Evolutionary conservation across 2,329 filamentous ascomycete species (phyloP).

Genomic region (Hypocreales sp.): DNA sequence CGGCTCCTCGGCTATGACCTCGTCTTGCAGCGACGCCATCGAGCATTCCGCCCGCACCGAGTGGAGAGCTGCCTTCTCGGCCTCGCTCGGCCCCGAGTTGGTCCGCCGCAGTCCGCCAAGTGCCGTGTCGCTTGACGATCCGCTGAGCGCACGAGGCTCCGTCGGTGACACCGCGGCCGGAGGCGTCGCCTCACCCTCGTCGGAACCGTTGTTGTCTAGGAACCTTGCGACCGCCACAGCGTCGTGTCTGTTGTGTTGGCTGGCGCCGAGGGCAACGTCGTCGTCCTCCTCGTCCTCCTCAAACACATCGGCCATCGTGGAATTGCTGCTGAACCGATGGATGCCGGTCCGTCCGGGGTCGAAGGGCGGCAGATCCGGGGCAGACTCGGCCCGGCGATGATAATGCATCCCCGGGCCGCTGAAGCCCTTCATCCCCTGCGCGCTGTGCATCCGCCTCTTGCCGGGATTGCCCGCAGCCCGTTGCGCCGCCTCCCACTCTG

Average conservation of each 20-base stretch:
- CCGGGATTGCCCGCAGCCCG: constrained; percentile 33
- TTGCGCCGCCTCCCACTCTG: constrained; percentile 54
- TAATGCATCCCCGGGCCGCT: constrained; percentile 57
- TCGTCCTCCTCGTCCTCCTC: constrained; percentile 65
- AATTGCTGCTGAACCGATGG: constrained; percentile 47
- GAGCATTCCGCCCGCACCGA: constrained; percentile 32
- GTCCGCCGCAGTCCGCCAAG: constrained; percentile 21
- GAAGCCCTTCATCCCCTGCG: constrained; percentile 54
- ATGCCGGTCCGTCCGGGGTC: constrained; percentile 43
- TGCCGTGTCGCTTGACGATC: constrained; percentile 7
- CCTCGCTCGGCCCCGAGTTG: constrained; percentile 28
- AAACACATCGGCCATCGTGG: constrained; percentile 74
- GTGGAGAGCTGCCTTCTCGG: constrained; percentile 10
- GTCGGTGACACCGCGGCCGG: constrained; percentile 8
- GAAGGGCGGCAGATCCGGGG: constrained; percentile 64
- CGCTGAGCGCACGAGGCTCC: constrained; percentile 8
- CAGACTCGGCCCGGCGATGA: constrained; percentile 65
- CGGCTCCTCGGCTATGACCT: constrained; percentile 32
- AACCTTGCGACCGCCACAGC: too few relatives aligned
- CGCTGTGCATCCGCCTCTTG: constrained; percentile 62
- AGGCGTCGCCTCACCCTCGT: constrained; percentile 21
- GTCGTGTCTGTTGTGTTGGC: constrained; percentile 4
- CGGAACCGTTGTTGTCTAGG: constrained; percentile 29
- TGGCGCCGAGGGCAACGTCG: constrained; percentile 23
- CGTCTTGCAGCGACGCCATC: constrained; percentile 34